phyloP scores from a whole-genome alignment of 495 filamentous ascomycete genomes.

The Aspergillus affinis region DNA sequence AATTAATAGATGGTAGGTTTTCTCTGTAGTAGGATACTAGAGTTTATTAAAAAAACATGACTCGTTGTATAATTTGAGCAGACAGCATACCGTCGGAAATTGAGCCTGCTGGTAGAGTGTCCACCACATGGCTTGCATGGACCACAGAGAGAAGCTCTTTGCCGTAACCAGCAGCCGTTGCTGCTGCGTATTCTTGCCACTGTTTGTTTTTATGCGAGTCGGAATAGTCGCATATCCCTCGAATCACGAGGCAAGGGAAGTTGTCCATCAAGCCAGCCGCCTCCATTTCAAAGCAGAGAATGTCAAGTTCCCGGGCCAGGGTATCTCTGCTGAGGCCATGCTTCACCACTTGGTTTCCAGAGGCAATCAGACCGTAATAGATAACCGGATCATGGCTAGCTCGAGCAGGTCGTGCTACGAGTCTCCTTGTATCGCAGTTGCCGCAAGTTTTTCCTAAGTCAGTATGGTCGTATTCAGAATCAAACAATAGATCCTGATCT shows the following conservation, averaged over 20 bases:
- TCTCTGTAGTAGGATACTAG: background rate
- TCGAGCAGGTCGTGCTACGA: constrained; percentile 13
- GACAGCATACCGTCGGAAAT: background rate
- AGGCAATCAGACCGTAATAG: constrained; percentile 41
- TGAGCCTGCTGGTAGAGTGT: background rate
- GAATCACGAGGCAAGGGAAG: constrained; percentile 34
- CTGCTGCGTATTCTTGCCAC: constrained; percentile 37
- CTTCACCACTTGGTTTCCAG: constrained; percentile 38
- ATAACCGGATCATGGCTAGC: constrained; percentile 13
- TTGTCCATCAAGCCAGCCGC: constrained; percentile 22
- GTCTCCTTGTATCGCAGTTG: constrained; percentile 18
- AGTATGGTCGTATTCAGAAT: constrained; percentile 26
- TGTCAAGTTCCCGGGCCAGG: constrained; percentile 29
- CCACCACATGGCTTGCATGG: constrained; percentile 6
- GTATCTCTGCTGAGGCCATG: constrained; percentile 30
- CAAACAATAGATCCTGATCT: constrained; percentile 30
- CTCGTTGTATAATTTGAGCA: constrained; percentile 2
- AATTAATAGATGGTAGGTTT: background rate
- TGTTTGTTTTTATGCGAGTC: constrained; percentile 39
- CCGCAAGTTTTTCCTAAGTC: constrained; percentile 15
- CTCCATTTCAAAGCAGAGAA: constrained; percentile 37
- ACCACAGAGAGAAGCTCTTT: constrained; percentile 27
- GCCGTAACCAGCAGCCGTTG: constrained; percentile 31
- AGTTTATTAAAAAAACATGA: constrained; percentile 3
- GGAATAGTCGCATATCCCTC: constrained; percentile 38